Evolutionary conservation across 1,139 yeast genomes (phyloP), one percentile per base, ranked within the genome.

Genomic region (Magnusiomyces clavatus): DNA sequence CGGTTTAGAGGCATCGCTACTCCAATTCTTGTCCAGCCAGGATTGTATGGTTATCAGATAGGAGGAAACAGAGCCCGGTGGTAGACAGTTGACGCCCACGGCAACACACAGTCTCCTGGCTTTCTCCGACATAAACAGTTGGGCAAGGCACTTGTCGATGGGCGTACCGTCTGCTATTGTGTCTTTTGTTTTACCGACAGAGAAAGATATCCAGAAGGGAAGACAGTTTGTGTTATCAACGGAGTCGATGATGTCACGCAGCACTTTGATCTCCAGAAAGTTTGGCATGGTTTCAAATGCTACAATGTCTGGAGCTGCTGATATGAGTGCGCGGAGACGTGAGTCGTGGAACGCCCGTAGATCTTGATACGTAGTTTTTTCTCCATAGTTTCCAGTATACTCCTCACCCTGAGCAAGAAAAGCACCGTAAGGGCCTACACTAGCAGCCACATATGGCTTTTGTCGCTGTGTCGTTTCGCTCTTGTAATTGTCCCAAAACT

Each of bases 371-470:
- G 66, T 54, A 0, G 66, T 63, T 6, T 62, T 68, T 14, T 51
- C 52, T 14, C 66, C 69, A 60, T 84, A 84, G 38, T 76, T 70
- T 0, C 90, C 90, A 2, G 82, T 80, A 61, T 81, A 84, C 60
- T 84, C 92, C 1, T 82, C 73, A 0, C 89, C 89, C 57, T 80
- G 75, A 29, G 82, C 80, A 43, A 82, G 64, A 56, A 65, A 79
- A 0, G 87, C 83, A 1, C 89, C 90, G 61, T 78, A 84, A 0
- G 92, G 88, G 0, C 90, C 92, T n/a, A 83, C 63, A 10, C 85
- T 78, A 0, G 83, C 89, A 10, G 77, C 77, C 5, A 82, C 72
- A 46, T 53, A 60, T 35, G 60, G 62, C 11, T 52, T 58, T 10
- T 51, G 34, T 37, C 53, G 29, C 34, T 8, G 13, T 13, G 16